Base-by-base conservation (phyloP, 208 protist genomes). In the Crithidia thermophila region DNA sequence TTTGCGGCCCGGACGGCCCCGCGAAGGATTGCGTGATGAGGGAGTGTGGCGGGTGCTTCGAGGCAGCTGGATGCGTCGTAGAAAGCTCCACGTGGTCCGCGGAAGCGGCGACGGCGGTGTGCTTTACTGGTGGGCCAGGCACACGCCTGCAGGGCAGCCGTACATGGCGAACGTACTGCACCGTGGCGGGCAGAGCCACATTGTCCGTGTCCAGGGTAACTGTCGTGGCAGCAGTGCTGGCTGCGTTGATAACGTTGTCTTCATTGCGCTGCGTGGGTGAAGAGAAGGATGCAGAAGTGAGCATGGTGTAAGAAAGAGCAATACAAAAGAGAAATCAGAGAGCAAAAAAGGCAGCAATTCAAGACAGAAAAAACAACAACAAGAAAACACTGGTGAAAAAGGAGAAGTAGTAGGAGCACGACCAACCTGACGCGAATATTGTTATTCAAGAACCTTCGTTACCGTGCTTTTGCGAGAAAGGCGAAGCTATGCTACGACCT, bases 51-150 rank as follows among this genome's bases (percentile, higher is more conserved):
- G 21, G 23, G 31, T 46, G 4, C 16, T 23, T 23, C 20, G 53
- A 33, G 21, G 33, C 5, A 1, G 39, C 5, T 27, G 34, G 10
- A 49, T 30, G 10, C 11, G 50, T 2, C 20, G 56, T 9, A n/a
- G n/a, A n/a, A n/a, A n/a, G n/a, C n/a, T n/a, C n/a, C n/a, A n/a
- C n/a, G n/a, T n/a, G n/a, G n/a, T n/a, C n/a, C n/a, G 9, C 6
- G 6, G 45, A 1, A 4, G 42, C 57, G 23, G 40, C 28, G n/a
- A 27, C 45, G 42, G n/a, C n/a, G n/a, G n/a, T n/a, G n/a, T n/a
- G n/a, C n/a, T n/a, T n/a, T n/a, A 75, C 20, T 0, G 69, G 69
- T 5, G 69, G 69, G 6, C 69, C 69, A 6, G 69, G 69, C 5
- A 58, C 51, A 16, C 43, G 39, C 36, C 20, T 61, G 53, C 69